Conservation (phyloP, 2,329 filamentous ascomycete species). For the Fusarium solani-melongenae region DNA sequence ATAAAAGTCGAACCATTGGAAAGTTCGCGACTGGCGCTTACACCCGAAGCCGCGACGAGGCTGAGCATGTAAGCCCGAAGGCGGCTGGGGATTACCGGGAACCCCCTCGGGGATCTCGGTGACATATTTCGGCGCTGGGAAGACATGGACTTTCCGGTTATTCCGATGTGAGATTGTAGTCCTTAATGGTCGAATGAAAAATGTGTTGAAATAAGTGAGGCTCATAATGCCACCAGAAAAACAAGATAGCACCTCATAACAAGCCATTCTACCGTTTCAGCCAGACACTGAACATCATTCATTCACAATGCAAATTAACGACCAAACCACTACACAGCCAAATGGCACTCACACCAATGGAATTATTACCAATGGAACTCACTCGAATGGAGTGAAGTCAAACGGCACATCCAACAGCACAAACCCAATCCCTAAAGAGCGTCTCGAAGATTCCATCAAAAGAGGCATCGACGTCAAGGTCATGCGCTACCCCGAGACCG, state of each 20-base stretch:
- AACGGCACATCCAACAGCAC: conserved; percentile 3
- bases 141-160: background rate
- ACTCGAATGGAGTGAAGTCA: background rate
- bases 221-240: background rate
- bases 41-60: background rate
- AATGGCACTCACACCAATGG: background rate
- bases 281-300: background rate
- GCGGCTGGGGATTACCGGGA: conserved; percentile 7
- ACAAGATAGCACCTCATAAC: background rate
- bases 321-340: background rate
- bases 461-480: conserved; percentile 18
- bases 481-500: conserved; percentile 28
- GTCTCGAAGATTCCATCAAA: background rate
- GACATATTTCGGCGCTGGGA: background rate
- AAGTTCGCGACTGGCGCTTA: background rate
- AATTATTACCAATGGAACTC: background rate
- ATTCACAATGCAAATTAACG: background rate
- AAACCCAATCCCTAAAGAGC: background rate
- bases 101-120: conserved; percentile 12
- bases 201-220: background rate
- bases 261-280: background rate
- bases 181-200: background rate
- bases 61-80: background rate
- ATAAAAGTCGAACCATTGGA: background rate
- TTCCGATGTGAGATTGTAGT: background rate